Evolutionary conservation across 1,139 yeast genomes (phyloP), one percentile per base, ranked within the genome.

Genomic region (Yamadazyma diddensiae): DNA sequence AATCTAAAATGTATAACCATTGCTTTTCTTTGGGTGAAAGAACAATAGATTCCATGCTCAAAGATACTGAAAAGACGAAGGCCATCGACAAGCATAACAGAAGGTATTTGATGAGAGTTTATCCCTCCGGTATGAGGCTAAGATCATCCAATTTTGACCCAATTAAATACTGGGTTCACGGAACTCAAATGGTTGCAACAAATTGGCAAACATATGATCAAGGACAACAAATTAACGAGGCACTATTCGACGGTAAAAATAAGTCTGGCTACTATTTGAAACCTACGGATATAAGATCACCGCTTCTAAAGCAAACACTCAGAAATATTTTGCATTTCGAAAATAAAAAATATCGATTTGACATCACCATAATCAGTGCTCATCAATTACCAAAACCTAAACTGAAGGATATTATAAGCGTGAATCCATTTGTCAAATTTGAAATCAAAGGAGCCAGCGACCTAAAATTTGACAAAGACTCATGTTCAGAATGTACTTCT

Each of bases 161-260:
- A 0, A 61, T 85, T 4, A 59, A 59, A 0, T 87, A 77, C 49
- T 92, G 99, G 98, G 67, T 69, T 29, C 66, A 73, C 33, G 99
- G 99, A 0, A 82, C 74, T 4, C 98, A 92, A 52, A 77, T 94
- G 88, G 97, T 86, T 3, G 97, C 98, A 0, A 80, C 95, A 2
- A 92, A 92, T 52, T 94, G 97, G 97, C 98, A 92, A 57, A 83
- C 95, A 0, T 82, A 78, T 53, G 98, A 92, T 51, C 43, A 78
- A 15, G 97, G 97, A 0, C 92, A 88, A 53, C 95, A 87, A 50
- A 52, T 92, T n/a, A 90, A 88, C 53, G 85, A 84, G 45, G 86
- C 97, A 0, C 64, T 90, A 68, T 92, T 92, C 55, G 67, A 76
- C 28, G 63, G 70, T 3, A 73, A 74, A 1, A 63, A 70, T 14